Evolutionary conservation across 345 rosid genomes (phyloP).

Genomic region (Dimocarpus longan): DNA sequence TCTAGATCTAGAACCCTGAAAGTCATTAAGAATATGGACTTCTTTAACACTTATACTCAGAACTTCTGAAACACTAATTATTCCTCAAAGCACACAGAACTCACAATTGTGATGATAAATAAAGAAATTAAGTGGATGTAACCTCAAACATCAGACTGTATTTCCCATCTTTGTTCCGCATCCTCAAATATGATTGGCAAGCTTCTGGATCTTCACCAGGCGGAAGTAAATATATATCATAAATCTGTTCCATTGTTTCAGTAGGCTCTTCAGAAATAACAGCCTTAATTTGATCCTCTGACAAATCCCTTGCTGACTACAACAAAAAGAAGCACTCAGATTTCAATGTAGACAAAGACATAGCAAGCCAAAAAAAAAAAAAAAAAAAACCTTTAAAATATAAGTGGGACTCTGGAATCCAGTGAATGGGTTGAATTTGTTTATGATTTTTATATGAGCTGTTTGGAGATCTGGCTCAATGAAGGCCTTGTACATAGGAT

Average conservation of each 20-base stretch:
- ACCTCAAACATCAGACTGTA: slow-evolving; percentile 99
- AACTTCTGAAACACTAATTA: background rate
- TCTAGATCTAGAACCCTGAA: slow-evolving; percentile 2
- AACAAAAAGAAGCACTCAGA: slow-evolving; percentile 36
- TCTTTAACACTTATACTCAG: background rate
- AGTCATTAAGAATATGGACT: background rate
- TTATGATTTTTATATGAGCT: slow-evolving; percentile 87
- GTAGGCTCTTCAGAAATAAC: slow-evolving; percentile 64
- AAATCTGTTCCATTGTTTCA: slow-evolving; percentile 81
- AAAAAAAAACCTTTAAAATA: slow-evolving; percentile 76
- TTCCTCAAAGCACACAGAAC: background rate
- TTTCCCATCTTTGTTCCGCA: slow-evolving; percentile 99
- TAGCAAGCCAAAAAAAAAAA: slow-evolving; percentile 13
- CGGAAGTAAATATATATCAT: slow-evolving; percentile 97
- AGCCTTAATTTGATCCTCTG: slow-evolving; percentile 71
- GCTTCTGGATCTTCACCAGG: slow-evolving; percentile 99
- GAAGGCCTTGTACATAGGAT: slow-evolving; percentile 99
- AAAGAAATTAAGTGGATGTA: slow-evolving; percentile 27
- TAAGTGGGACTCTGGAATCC: slow-evolving; percentile 98
- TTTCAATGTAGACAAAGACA: slow-evolving; percentile 24
- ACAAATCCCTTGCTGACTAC: slow-evolving; percentile 75
- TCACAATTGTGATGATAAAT: background rate
- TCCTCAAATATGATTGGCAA: slow-evolving; percentile 95
- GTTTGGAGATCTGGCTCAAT: slow-evolving; percentile 99
- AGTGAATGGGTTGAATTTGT: slow-evolving; percentile 94